phyloP scores from a whole-genome alignment of 116 monocot genomes.

The Thalassia testudinum region DNA sequence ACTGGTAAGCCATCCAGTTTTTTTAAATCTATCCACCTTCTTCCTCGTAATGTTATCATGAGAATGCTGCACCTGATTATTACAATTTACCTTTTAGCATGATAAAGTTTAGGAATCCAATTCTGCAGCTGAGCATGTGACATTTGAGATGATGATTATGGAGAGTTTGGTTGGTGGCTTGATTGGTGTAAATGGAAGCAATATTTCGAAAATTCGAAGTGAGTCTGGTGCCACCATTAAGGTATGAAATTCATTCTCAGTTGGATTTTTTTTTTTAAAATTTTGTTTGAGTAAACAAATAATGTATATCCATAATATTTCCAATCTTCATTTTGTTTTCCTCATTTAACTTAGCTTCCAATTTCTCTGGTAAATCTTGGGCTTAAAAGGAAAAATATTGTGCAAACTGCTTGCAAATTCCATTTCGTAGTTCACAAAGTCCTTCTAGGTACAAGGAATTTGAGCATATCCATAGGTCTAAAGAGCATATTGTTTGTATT shows the following conservation, averaged over 20 bases:
- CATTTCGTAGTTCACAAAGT: no score
- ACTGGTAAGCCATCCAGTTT: slow-evolving; percentile 9
- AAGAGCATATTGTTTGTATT: no score
- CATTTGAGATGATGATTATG: slow-evolving; percentile 18
- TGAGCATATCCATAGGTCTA: no score
- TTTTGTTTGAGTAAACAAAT: no score
- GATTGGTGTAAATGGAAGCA: slow-evolving; percentile 20
- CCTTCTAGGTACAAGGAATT: no score
- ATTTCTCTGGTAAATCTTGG: background rate
- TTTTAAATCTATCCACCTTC: background rate
- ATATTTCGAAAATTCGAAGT: slow-evolving; percentile 19
- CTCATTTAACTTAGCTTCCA: background rate
- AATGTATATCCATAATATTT: no score
- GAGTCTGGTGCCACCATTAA: slow-evolving; percentile 24
- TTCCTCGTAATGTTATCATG: background rate
- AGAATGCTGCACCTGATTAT: slow-evolving; percentile 6
- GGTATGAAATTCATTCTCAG: slow-evolving; percentile 3
- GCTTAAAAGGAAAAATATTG: no score
- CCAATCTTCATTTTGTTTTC: no score
- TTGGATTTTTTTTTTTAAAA: no score
- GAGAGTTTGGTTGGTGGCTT: slow-evolving; percentile 26
- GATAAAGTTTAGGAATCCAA: slow-evolving; percentile 5
- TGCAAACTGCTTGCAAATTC: no score
- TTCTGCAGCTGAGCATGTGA: slow-evolving; percentile 25
- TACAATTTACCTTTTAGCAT: slow-evolving; percentile 3